Conservation (phyloP, 1,284 basidiomycete species). For the Tilletia indica region DNA sequence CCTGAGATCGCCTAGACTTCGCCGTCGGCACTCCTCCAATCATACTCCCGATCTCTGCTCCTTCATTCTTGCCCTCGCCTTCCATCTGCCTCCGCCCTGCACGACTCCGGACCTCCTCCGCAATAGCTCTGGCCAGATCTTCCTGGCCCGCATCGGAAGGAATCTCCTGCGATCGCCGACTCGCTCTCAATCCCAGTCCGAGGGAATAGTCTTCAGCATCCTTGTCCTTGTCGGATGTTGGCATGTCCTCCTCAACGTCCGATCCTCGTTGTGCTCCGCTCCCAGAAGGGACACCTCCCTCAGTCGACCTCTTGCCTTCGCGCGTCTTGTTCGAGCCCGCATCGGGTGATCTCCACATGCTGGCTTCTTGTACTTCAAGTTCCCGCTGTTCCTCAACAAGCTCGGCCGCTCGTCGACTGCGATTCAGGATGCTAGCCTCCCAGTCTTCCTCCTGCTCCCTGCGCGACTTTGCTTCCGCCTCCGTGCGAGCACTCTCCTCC, state of each 20-base stretch:
- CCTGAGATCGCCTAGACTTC: neutral
- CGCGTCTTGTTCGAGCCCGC: neutral
- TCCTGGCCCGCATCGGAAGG: neutral
- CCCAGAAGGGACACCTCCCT: neutral
- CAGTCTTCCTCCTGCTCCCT: neutral
- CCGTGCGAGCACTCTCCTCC: slow-evolving; percentile 9
- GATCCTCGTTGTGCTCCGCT: neutral
- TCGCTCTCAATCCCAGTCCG: neutral
- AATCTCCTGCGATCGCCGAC: neutral
- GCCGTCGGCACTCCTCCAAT: too few relatives aligned
- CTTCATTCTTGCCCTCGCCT: too few relatives aligned
- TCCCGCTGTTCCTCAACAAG: slow-evolving; percentile 1
- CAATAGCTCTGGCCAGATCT: slow-evolving; percentile 1
- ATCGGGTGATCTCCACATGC: slow-evolving; percentile 7
- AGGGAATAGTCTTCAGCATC: neutral
- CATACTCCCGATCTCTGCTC: too few relatives aligned
- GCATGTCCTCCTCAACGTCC: neutral
- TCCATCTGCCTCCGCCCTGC: too few relatives aligned
- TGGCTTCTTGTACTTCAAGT: slow-evolving; percentile 2
- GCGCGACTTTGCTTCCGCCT: neutral
- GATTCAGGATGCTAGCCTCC: neutral
- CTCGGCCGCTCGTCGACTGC: slow-evolving; percentile 2
- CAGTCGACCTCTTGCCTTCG: too few relatives aligned
- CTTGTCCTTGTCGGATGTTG: neutral
- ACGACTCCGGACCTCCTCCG: neutral